Percentiles rank a stretch among this genome's conserved stretches.
Conservation (phyloP, 305 asterid species). For the Fraxinus xanthoxyloides region DNA sequence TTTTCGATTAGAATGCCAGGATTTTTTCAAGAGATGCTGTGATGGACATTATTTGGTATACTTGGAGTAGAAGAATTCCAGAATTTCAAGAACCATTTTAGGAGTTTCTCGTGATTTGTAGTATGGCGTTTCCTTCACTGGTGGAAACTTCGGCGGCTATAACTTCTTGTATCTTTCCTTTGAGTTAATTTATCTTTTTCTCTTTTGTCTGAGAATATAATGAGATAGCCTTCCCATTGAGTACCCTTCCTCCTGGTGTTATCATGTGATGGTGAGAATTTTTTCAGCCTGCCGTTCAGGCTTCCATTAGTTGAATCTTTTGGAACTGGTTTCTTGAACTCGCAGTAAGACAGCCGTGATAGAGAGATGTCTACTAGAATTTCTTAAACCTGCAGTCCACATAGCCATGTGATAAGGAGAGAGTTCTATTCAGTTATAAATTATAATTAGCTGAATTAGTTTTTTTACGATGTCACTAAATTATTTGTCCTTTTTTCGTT, state of each 20-base stretch:
- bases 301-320: neutral
- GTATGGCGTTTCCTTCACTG: neutral
- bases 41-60: neutral
- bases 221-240: neutral
- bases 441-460: neutral
- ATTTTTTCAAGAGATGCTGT: neutral
- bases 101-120: neutral
- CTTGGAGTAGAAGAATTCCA: neutral
- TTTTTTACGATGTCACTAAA: neutral
- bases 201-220: neutral
- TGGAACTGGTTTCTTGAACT: neutral
- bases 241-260: neutral
- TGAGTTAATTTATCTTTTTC: neutral
- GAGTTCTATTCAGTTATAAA: neutral
- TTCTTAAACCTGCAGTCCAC: neutral
- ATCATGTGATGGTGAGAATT: neutral
- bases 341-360: neutral
- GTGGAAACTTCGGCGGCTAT: neutral
- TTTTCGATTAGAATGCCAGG: neutral
- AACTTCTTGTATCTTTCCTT: neutral
- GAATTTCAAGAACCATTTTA: neutral
- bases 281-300: neutral
- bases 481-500: neutral
- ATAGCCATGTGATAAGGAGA: neutral
- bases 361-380: neutral